A percentile compares a stretch with the other conserved stretches of the same genome.
Conservation (phyloP, 768 basidiomycete genomes). For the Chalciporus piperatus region DNA sequence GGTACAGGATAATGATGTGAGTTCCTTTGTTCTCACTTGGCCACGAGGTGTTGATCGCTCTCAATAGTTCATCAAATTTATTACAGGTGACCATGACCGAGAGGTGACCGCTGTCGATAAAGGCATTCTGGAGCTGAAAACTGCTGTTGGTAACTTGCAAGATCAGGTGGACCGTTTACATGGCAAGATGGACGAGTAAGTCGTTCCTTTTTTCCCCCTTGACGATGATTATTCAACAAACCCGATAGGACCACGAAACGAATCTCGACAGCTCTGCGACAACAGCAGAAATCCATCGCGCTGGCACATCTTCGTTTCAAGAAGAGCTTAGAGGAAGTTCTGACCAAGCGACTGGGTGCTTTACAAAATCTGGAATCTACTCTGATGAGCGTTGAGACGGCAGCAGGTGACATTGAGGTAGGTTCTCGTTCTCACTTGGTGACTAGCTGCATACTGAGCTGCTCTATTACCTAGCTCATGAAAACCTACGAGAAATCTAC, state of each 20-base stretch:
- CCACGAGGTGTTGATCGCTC: not conserved
- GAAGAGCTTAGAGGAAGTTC: slow-evolving; percentile 76
- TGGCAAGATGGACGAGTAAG: slow-evolving; percentile 69
- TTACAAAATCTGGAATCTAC: slow-evolving; percentile 75
- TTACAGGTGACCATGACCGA: slow-evolving; percentile 35
- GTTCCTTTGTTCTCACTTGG: slow-evolving; percentile 17
- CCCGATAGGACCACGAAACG: slow-evolving; percentile 59
- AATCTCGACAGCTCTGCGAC: slow-evolving; percentile 60
- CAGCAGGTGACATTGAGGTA: slow-evolving; percentile 89
- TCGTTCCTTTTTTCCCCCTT: not conserved
- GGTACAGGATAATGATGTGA: slow-evolving; percentile 65
- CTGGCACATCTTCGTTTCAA: slow-evolving; percentile 75
- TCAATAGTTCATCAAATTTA: slow-evolving; percentile 77
- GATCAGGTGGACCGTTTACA: slow-evolving; percentile 70
- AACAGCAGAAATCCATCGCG: slow-evolving; percentile 72
- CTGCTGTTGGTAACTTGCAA: slow-evolving; percentile 63
- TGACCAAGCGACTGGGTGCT: slow-evolving; percentile 71
- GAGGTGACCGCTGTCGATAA: slow-evolving; percentile 75
- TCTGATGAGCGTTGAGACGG: slow-evolving; percentile 77
- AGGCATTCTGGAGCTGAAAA: slow-evolving; percentile 79
- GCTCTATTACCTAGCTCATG: slow-evolving; percentile 61
- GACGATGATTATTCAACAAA: not conserved
- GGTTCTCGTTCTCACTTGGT: slow-evolving; percentile 11
- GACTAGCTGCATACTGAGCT: not conserved
- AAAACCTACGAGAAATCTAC: slow-evolving; percentile 82